Evolutionary conservation across 1,284 basidiomycete species (phyloP).

Genomic region (Volvariella surrecta): DNA sequence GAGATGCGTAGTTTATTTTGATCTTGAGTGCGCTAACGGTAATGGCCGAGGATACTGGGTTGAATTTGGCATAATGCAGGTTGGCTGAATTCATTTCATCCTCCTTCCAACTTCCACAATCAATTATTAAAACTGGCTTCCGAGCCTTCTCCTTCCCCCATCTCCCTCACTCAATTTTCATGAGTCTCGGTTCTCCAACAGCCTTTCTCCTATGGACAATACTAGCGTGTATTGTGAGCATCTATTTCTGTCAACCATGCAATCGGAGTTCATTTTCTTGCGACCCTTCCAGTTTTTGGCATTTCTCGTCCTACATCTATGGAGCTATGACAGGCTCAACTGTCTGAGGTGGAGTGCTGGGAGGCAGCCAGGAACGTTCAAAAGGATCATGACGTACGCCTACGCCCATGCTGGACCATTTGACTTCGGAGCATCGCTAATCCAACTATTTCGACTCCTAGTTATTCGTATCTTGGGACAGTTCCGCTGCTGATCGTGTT

Average conservation of each 20-base stretch:
- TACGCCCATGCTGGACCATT: slow-evolving; percentile 10
- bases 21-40: no score
- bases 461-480: slow-evolving; percentile 64
- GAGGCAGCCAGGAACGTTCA: slow-evolving; percentile 69
- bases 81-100: no score
- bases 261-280: slow-evolving; percentile 4
- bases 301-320: slow-evolving; percentile 62
- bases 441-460: slow-evolving; percentile 18
- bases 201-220: slow-evolving; percentile 67
- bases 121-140: no score
- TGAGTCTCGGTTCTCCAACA: slow-evolving; percentile 61
- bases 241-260: not conserved
- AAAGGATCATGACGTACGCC: slow-evolving; percentile 74
- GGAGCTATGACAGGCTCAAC: slow-evolving; percentile 64
- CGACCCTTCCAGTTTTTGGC: slow-evolving; percentile 41
- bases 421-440: slow-evolving; percentile 13
- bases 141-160: not conserved
- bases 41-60: no score
- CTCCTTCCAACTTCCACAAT: no score
- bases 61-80: no score
- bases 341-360: slow-evolving; percentile 66
- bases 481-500: slow-evolving; percentile 58
- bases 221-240: slow-evolving; percentile 49
- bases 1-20: no score
- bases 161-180: slow-evolving; percentile 19